Conservation (phyloP, 1,284 basidiomycete genomes). For the Tilletia indica region DNA sequence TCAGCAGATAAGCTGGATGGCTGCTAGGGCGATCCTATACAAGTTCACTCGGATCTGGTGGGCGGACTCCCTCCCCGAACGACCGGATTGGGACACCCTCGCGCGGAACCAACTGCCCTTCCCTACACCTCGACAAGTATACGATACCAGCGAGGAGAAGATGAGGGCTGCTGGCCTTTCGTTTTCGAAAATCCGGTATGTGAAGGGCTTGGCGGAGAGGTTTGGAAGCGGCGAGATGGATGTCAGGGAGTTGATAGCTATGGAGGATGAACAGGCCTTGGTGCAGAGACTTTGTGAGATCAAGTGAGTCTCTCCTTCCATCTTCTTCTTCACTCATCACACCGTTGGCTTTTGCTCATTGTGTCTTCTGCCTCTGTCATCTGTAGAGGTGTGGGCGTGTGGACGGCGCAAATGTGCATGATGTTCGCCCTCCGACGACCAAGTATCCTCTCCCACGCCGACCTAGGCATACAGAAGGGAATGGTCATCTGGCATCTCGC, state of each 20-base stretch:
- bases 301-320: constrained; percentile 24
- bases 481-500: constrained; percentile 46
- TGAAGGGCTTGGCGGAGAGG: constrained; percentile 44
- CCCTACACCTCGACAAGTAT: constrained; percentile 44
- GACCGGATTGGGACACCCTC: constrained; percentile 41
- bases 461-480: constrained; percentile 52
- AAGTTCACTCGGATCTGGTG: constrained; percentile 65
- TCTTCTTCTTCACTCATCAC: background rate
- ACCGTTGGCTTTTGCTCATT: background rate
- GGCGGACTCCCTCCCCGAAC: constrained; percentile 34
- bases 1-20: constrained; percentile 88
- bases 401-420: constrained; percentile 54
- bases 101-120: constrained; percentile 48
- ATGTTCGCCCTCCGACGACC: constrained; percentile 53
- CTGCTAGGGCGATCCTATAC: constrained; percentile 80
- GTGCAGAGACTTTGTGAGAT: constrained; percentile 43
- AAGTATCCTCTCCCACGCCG: constrained; percentile 48
- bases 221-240: constrained; percentile 50
- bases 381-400: constrained; percentile 44
- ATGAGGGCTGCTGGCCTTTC: constrained; percentile 48
- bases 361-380: no score
- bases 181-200: constrained; percentile 49
- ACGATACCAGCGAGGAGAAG: constrained; percentile 37
- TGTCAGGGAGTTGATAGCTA: constrained; percentile 37
- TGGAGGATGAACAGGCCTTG: constrained; percentile 44